Base-by-base conservation (phyloP, 306 rosid species). In the Glycyrrhiza uralensis region DNA sequence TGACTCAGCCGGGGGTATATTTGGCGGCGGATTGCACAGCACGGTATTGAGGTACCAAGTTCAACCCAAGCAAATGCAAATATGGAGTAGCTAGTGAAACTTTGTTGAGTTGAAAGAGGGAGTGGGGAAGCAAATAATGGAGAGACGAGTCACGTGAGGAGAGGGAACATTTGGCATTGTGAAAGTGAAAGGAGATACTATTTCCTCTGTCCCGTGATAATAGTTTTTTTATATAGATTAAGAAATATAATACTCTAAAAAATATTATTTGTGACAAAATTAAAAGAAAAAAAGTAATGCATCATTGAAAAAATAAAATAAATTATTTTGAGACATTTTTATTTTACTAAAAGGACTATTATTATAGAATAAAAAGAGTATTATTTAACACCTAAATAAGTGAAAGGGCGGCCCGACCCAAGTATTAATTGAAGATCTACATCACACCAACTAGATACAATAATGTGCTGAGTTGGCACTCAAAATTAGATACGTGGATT, bases 381-480 rank as follows among this genome's bases (percentile, higher is more conserved):
- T n/a, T n/a, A n/a, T n/a, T n/a, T n/a, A n/a, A 56, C 83, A 69
- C 47, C 38, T 8, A 12, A 77, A 35, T 58, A 63, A 71, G 72
- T 17, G 41, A 64, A 30, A 57, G 42, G 58, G 35, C 42, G 58
- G 75, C 68, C 63, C n/a, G n/a, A n/a, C n/a, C 83, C 68, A 8
- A 42, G 23, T 19, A 73, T 62, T 84, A 62, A 84, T 68, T 83
- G 19, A 30, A 32, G 69, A 77, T 62, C 85, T 10, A 77, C 80
- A 76, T 73, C 81, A 77, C 45, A 66, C 84, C 84, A 83, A 83
- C 87, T 49, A 58, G 42, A 50, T 60, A 29, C 84, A 82, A 82
- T 82, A 77, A 81, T 81, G 60, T 0, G 61, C 67, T 76, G 84
- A 79, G 81, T 68, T 85, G 85, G 80, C 82, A 78, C 55, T 51